A percentile compares a stretch with the other conserved stretches of the same genome.
phyloP scores from a whole-genome alignment of 768 basidiomycete species.

The Mycena rosella region DNA sequence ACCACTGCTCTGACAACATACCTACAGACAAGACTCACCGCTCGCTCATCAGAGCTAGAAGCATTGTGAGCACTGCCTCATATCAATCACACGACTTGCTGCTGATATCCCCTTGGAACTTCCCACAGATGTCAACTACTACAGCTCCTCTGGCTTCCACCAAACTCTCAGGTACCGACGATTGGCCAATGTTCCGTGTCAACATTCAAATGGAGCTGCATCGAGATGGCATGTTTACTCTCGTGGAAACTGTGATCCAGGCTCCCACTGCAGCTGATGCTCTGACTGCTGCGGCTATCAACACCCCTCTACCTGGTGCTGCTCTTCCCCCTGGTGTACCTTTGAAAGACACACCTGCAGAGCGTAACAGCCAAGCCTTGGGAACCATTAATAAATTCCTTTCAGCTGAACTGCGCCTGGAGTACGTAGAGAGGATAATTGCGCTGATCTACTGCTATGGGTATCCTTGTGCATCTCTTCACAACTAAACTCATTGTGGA shows the following conservation, averaged over 20 bases:
- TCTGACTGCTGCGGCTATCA: not conserved
- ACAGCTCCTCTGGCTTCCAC: not conserved
- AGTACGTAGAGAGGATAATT: not conserved
- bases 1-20: not conserved
- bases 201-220: not conserved
- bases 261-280: not conserved
- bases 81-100: too few relatives aligned
- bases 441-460: not conserved
- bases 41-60: constrained; percentile 5
- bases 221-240: not conserved
- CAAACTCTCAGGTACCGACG: not conserved
- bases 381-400: constrained; percentile 5
- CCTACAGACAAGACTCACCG: constrained; percentile 1
- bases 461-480: too few relatives aligned
- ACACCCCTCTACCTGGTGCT: constrained; percentile 1
- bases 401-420: constrained; percentile 2
- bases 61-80: too few relatives aligned
- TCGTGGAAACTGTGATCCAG: not conserved
- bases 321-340: not conserved
- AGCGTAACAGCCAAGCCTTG: too few relatives aligned
- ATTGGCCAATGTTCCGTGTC: constrained; percentile 4
- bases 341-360: not conserved
- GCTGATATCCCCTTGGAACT: too few relatives aligned
- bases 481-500: too few relatives aligned
- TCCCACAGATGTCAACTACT: too few relatives aligned